Evolutionary conservation across 495 filamentous ascomycete genomes (phyloP), one percentile per base, ranked within the genome.

Genomic region (Chaetomium cochliodes): DNA sequence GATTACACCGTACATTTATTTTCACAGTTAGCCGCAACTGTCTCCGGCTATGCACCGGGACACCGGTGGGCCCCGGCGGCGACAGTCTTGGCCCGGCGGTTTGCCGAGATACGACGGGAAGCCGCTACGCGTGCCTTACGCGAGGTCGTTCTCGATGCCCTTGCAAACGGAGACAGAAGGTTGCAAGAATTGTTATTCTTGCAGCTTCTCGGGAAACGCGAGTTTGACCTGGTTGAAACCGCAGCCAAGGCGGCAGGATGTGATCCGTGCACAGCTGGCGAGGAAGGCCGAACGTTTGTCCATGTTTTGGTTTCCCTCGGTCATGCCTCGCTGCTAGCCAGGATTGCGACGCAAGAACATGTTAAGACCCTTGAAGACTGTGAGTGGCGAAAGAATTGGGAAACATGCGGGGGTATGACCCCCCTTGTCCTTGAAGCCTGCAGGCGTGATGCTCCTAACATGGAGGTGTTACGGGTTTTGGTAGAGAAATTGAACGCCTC

Each of bases 391-490:
- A 50, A 18, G 18, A 47, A 1, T 23, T 60, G 41, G 50, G 64
- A 44, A 16, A 39, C 23, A 2, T 41, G 15, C 18, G 33, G 28
- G 37, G 54, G 20, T 20, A 1, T 23, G 2, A 54, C 6, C 15
- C 74, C 75, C 0, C 70, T 67, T 42, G 67, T 81, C 18, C 63
- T 78, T 8, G 61, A 58, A n/a, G 75, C 76, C 20, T 70, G 66
- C 9, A 54, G 69, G 23, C 70, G 76, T 23, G 60, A 67, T 0
- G 64, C 77, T 2, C 78, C 81, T 0, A 83, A 81, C 64, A 68
- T 82, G 55, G 73, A 79, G 1, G 64, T 81, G 0, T 67, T 82
- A 25, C 69, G 73, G 47, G 52, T 80, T 8, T 68, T 83, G 5
- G 77, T 82, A 12, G 77, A 81, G 49, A 72, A 67, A 28, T 1